Percentiles rank a stretch among this genome's conserved stretches.
These are phyloP conservation scores for Komagataella populi DNA, from an alignment of 805 yeast genomes.

Conservation along the genomic window DNA sequence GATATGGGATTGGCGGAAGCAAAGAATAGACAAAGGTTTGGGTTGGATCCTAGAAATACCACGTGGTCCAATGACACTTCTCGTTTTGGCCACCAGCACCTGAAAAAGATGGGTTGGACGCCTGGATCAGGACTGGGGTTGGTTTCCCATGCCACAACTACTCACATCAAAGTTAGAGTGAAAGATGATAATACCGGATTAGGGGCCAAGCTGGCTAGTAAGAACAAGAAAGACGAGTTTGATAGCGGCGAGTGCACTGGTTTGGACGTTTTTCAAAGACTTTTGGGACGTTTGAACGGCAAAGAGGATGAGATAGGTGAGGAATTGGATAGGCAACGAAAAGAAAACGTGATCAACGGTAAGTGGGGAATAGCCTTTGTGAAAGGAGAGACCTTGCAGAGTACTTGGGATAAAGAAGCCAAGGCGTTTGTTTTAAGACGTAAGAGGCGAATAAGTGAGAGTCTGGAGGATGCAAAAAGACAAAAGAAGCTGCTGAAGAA, in stretches of 20 bases:
- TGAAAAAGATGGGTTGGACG: slow-evolving; percentile 78
- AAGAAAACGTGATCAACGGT: slow-evolving; percentile 63
- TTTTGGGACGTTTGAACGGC: slow-evolving; percentile 82
- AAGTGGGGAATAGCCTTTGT: slow-evolving; percentile 84
- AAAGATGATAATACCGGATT: slow-evolving; percentile 79
- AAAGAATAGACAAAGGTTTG: slow-evolving; percentile 71
- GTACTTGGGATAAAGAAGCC: slow-evolving; percentile 64
- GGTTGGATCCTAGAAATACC: slow-evolving; percentile 87
- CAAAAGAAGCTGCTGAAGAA: slow-evolving; percentile 6
- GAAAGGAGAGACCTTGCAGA: slow-evolving; percentile 67
- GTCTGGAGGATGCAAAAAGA: slow-evolving; percentile 7
- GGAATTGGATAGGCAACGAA: slow-evolving; percentile 57
- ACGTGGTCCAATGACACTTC: slow-evolving; percentile 81
- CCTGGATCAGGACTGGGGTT: slow-evolving; percentile 86
- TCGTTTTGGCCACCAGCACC: slow-evolving; percentile 79
- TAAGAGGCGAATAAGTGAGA: slow-evolving; percentile 10
- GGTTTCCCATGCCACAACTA: slow-evolving; percentile 49
- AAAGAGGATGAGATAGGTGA: slow-evolving; percentile 52
- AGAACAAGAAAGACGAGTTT: slow-evolving; percentile 45
- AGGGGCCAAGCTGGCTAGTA: slow-evolving; percentile 61
- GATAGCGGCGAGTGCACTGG: slow-evolving; percentile 82
- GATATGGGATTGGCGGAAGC: slow-evolving; percentile 75
- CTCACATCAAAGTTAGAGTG: slow-evolving; percentile 71
- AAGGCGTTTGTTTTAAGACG: slow-evolving; percentile 6
- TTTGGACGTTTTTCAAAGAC: slow-evolving; percentile 82